Percentiles rank a stretch among this genome's conserved stretches.
phyloP scores from a whole-genome alignment of 2,329 filamentous ascomycete species.

The Exophiala dermatitidis region DNA sequence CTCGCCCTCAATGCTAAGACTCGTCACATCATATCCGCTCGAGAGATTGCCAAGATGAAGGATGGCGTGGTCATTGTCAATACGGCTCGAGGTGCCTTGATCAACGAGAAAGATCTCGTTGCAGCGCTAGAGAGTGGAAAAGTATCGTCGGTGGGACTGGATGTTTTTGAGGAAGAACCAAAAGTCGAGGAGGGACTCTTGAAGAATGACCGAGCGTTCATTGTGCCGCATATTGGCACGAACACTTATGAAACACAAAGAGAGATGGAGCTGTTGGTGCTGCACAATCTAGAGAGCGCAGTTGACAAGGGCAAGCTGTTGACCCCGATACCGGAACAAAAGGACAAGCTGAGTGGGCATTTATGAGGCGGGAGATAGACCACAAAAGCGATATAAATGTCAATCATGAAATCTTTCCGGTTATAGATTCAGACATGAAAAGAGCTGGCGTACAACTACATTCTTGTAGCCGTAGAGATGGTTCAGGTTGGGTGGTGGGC shows the following conservation, averaged over 20 bases:
- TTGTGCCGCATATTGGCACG: conserved; percentile 56
- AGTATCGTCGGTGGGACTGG: conserved; percentile 40
- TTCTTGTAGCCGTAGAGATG: too few relatives aligned
- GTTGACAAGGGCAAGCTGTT: conserved; percentile 52
- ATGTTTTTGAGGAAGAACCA: conserved; percentile 44
- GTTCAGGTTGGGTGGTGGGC: too few relatives aligned
- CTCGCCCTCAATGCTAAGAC: conserved; percentile 40
- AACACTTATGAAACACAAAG: conserved; percentile 54
- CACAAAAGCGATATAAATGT: background rate
- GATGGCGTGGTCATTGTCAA: conserved; percentile 41
- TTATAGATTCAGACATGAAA: too few relatives aligned
- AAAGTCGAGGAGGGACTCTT: conserved; percentile 43
- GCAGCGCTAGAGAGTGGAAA: conserved; percentile 40
- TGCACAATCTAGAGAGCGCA: conserved; percentile 51
- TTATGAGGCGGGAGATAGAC: conserved; percentile 6
- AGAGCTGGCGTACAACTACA: too few relatives aligned
- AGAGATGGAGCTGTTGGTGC: conserved; percentile 54
- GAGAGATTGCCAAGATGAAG: conserved; percentile 42
- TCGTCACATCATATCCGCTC: conserved; percentile 41
- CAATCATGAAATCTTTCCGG: background rate
- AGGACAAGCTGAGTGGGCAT: conserved; percentile 28
- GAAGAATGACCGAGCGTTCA: conserved; percentile 41
- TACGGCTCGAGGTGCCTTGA: conserved; percentile 40
- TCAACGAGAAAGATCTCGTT: conserved; percentile 43
- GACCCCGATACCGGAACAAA: conserved; percentile 57